Conservation (phyloP, 208 protist species). For the Trichomonas gallinae region DNA sequence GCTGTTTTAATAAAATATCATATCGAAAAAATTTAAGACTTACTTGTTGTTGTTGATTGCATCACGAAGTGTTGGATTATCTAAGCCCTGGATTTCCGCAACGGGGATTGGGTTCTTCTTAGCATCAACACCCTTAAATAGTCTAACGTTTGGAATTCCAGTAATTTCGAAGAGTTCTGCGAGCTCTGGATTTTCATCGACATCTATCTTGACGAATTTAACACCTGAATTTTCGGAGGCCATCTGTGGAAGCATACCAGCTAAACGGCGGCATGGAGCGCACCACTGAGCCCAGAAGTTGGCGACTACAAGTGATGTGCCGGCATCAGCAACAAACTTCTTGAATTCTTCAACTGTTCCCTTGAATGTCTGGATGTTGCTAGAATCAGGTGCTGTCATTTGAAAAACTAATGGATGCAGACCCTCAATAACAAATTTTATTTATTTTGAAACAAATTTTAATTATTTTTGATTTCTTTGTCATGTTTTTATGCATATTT, state of each 20-base stretch:
- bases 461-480: too few relatives aligned
- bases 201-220: constrained; percentile 16
- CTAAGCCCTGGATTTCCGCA: background rate
- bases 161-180: constrained; percentile 1
- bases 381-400: background rate
- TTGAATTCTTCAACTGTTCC: background rate
- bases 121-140: background rate
- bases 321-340: background rate
- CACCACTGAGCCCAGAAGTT: constrained; percentile 20
- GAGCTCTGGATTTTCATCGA: constrained; percentile 8
- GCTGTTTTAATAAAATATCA: too few relatives aligned
- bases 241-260: constrained; percentile 20
- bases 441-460: too few relatives aligned
- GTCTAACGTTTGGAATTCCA: constrained; percentile 2
- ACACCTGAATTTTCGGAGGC: background rate
- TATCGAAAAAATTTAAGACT: background rate
- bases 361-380: background rate
- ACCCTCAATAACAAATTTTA: too few relatives aligned
- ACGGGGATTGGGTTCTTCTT: background rate
- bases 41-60: background rate
- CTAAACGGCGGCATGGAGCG: constrained; percentile 8
- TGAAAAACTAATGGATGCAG: background rate
- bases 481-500: too few relatives aligned
- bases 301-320: background rate
- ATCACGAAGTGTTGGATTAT: background rate